phyloP scores from a whole-genome alignment of 2,329 filamentous ascomycete genomes.

The Dothidotthia symphoricarpi region DNA sequence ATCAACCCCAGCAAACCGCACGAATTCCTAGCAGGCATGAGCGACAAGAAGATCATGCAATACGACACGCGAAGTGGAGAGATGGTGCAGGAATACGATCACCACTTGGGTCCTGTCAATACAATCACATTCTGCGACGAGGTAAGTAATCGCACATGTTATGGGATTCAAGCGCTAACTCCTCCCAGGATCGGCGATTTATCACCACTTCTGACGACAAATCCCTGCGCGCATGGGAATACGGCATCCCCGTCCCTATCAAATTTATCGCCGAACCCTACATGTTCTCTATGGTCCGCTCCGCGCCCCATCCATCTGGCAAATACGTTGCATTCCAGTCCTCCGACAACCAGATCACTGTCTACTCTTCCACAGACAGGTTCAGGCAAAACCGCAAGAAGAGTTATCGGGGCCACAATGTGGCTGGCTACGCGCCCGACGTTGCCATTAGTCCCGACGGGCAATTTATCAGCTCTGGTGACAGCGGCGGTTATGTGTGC shows the following conservation, averaged over 20 bases:
- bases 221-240: slow-evolving; percentile 94
- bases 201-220: slow-evolving; percentile 98
- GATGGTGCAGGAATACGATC: slow-evolving; percentile 94
- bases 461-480: slow-evolving; percentile 83
- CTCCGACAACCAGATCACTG: slow-evolving; percentile 93
- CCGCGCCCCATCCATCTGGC: slow-evolving; percentile 78
- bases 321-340: slow-evolving; percentile 95
- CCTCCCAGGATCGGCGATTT: slow-evolving; percentile 70
- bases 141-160: slow-evolving; percentile 6
- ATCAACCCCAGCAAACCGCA: slow-evolving; percentile 86
- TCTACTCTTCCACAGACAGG: slow-evolving; percentile 91
- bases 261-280: slow-evolving; percentile 97
- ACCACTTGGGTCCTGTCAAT: slow-evolving; percentile 96
- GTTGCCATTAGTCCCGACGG: slow-evolving; percentile 86
- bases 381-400: slow-evolving; percentile 98
- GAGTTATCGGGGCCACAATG: slow-evolving; percentile 92
- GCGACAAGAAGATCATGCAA: slow-evolving; percentile 97
- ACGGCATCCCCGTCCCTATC: slow-evolving; percentile 96
- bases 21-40: slow-evolving; percentile 95
- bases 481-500: slow-evolving; percentile 83
- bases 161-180: slow-evolving; percentile 5
- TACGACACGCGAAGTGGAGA: slow-evolving; percentile 84
- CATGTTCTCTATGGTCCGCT: slow-evolving; percentile 94
- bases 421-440: slow-evolving; percentile 89
- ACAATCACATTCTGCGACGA: slow-evolving; percentile 96